Evolutionary conservation across 2,329 filamentous ascomycete species (phyloP).

Genomic region (Ceratocystis huliohia): DNA sequence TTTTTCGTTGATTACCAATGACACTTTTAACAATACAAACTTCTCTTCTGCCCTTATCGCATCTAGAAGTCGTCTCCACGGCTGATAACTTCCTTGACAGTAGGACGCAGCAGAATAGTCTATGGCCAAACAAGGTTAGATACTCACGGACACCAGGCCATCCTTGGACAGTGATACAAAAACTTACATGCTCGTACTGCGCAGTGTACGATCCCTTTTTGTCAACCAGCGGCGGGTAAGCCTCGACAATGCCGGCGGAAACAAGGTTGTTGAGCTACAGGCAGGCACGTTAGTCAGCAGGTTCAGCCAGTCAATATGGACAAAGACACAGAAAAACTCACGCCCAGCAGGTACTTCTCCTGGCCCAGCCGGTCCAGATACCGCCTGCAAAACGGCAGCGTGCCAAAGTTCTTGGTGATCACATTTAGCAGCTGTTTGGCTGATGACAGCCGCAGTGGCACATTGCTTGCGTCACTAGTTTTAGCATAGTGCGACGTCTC

Average conservation of each 20-base stretch:
- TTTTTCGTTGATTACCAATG: background rate
- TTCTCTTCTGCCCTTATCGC: background rate
- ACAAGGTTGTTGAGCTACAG: slow-evolving; percentile 66
- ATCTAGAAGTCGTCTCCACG: slow-evolving; percentile 61
- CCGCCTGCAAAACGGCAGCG: slow-evolving; percentile 68
- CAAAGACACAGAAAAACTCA: slow-evolving; percentile 32
- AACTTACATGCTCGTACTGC: slow-evolving; percentile 73
- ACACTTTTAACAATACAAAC: background rate
- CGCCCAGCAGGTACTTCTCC: slow-evolving; percentile 75
- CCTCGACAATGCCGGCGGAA: slow-evolving; percentile 63
- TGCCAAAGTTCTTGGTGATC: slow-evolving; percentile 85
- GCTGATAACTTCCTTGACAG: slow-evolving; percentile 67
- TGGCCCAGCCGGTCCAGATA: slow-evolving; percentile 79
- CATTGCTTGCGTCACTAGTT: slow-evolving; percentile 48
- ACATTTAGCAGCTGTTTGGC: slow-evolving; percentile 67
- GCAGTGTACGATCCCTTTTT: slow-evolving; percentile 80
- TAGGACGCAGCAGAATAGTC: slow-evolving; percentile 59
- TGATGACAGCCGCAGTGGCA: slow-evolving; percentile 51
- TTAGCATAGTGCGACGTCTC: slow-evolving; percentile 75
- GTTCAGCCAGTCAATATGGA: background rate
- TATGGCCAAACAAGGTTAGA: slow-evolving; percentile 25
- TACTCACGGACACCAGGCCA: background rate
- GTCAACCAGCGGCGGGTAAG: slow-evolving; percentile 71
- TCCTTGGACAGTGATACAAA: too few species aligned
- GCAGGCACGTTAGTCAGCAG: background rate